Conservation (phyloP, 805 yeast species). For the Ogataea haglerorum region DNA sequence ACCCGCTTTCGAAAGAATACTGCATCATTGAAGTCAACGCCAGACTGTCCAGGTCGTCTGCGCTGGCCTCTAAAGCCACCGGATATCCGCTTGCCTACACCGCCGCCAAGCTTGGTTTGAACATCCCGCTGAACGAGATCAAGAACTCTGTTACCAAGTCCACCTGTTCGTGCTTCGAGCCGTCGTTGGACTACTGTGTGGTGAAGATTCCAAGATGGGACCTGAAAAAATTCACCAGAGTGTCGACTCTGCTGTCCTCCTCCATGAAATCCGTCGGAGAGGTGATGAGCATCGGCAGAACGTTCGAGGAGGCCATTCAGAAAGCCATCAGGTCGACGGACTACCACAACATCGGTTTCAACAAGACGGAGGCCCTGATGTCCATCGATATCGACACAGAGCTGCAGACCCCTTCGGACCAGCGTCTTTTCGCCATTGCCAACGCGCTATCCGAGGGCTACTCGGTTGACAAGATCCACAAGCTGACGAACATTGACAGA, state of each 20-base stretch:
- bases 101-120: constrained; percentile 94
- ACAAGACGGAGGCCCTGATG: constrained; percentile 77
- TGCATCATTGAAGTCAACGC: constrained; percentile 98
- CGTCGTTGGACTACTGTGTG: constrained; percentile 93
- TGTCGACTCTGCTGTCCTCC: constrained; percentile 80
- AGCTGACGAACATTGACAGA: constrained; percentile 85
- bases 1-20: constrained; percentile 91
- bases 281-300: constrained; percentile 96
- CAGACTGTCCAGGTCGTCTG: constrained; percentile 96
- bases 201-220: constrained; percentile 99
- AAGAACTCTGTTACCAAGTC: constrained; percentile 90
- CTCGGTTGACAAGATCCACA: constrained; percentile 88
- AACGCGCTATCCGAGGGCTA: constrained; percentile 88
- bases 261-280: constrained; percentile 99
- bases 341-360: constrained; percentile 93
- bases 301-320: constrained; percentile 96
- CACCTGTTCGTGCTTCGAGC: constrained; percentile 96
- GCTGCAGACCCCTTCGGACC: constrained; percentile 95
- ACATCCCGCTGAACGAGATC: constrained; percentile 87
- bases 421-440: constrained; percentile 93
- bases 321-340: constrained; percentile 97
- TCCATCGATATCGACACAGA: constrained; percentile 90
- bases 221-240: constrained; percentile 90
- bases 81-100: constrained; percentile 98
- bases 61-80: constrained; percentile 97